A percentile compares a stretch with the other conserved stretches of the same genome.
Evolutionary conservation across 352 stramenopile genomes (phyloP).

Genomic region (Phytopythium ostracodes): DNA sequence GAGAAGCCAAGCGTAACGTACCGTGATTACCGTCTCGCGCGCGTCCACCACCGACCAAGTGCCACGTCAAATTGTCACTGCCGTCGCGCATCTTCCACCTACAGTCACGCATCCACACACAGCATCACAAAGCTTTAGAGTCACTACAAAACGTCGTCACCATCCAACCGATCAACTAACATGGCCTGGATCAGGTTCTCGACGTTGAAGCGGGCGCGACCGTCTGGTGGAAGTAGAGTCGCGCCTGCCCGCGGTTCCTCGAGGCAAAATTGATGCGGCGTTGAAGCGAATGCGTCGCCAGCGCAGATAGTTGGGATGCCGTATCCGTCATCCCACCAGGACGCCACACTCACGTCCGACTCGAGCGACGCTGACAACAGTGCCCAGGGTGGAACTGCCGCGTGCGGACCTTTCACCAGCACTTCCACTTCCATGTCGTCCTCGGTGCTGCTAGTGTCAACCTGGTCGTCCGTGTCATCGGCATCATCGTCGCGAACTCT

Average conservation of each 20-base stretch:
- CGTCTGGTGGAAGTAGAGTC: constrained; percentile 29
- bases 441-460: not conserved
- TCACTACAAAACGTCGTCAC: not conserved
- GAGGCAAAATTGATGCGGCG: constrained; percentile 55
- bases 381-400: constrained; percentile 58
- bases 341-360: constrained; percentile 70
- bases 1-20: constrained; percentile 7
- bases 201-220: constrained; percentile 62
- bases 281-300: constrained; percentile 45
- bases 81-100: constrained; percentile 32
- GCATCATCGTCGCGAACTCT: not conserved
- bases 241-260: constrained; percentile 34
- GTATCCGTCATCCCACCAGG: constrained; percentile 73
- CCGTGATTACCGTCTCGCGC: constrained; percentile 59
- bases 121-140: not conserved
- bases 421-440: constrained; percentile 27
- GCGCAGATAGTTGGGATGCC: constrained; percentile 74
- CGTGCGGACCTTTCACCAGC: constrained; percentile 53
- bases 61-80: constrained; percentile 48
- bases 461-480: not conserved
- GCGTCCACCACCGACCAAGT: constrained; percentile 46
- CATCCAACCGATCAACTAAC: constrained; percentile 15
- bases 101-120: not conserved
- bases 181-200: constrained; percentile 72
- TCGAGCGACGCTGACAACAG: constrained; percentile 47